phyloP scores from a whole-genome alignment of 75 land plant species.

The Pinus taeda region DNA sequence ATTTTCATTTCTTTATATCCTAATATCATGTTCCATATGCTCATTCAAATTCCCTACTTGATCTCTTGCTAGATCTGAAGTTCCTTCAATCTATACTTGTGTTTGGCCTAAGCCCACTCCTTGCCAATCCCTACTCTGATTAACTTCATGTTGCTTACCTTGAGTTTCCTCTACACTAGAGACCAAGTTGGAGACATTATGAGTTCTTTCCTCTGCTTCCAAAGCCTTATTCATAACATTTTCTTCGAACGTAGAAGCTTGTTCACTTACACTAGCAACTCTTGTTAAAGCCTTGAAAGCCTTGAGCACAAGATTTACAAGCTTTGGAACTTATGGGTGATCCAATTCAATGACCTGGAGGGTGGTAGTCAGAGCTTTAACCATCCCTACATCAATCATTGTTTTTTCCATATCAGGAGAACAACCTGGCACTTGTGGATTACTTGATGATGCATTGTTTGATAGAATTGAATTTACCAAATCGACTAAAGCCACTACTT shows the following conservation, averaged over 20 bases:
- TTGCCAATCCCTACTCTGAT: conserved; percentile 12
- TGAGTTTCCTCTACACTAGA: conserved; percentile 20
- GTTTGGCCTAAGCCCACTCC: conserved; percentile 10
- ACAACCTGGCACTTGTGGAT: conserved; percentile 59
- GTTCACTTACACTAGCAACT: conserved; percentile 79
- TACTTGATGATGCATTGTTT: conserved; percentile 67
- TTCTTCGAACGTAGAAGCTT: conserved; percentile 49
- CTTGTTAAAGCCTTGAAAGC: conserved; percentile 80
- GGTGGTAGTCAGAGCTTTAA: conserved; percentile 60
- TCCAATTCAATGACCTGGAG: conserved; percentile 87
- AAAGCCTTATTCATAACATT: conserved; percentile 39
- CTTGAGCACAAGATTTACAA: conserved; percentile 73
- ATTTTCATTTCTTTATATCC: conserved; percentile 41
- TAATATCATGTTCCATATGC: conserved; percentile 45
- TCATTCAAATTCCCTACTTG: conserved; percentile 24
- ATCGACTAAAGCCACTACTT: conserved; percentile 65
- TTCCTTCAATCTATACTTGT: conserved; percentile 17
- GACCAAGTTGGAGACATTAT: conserved; percentile 20
- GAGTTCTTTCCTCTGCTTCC: conserved; percentile 26
- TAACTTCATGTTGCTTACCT: conserved; percentile 17
- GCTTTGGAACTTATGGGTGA: conserved; percentile 88
- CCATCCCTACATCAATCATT: conserved; percentile 88
- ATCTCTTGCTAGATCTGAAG: conserved; percentile 24
- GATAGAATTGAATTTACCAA: conserved; percentile 75
- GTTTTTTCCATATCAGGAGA: conserved; percentile 84